Base-by-base conservation (phyloP, 495 filamentous ascomycete genomes). In the Penicillium bovifimosum region DNA sequence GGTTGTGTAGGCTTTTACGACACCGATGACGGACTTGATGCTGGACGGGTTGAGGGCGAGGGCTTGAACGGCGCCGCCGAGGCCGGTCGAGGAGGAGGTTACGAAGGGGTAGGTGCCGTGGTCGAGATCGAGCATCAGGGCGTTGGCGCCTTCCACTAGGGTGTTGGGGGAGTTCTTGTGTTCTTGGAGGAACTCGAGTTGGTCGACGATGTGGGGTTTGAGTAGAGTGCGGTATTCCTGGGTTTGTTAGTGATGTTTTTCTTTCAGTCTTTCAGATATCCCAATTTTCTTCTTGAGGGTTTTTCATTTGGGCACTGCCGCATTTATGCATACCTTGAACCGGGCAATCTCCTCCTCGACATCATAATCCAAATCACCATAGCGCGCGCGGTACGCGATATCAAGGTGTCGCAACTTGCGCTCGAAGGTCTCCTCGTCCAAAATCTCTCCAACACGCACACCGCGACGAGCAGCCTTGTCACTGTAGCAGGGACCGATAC, bases 121-220 rank as follows among this genome's bases (percentile, higher is more conserved):
- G 68, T 87, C 84, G 40, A 88, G 74, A 68, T 88, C 85, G 31
- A 90, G 76, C 81, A 88, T 86, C 44, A 91, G 72, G n/a, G 90
- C 88, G 57, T 96, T 90, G n/a, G 87, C 86, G 50, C 90, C 90
- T 70, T 96, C 91, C 33, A 96, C 81, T 7, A 96, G 75, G 54
- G 91, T 86, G 52, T 79, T 79, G 45, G 76, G 73, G 16, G 85
- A 80, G 58, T 78, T 66, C 47, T 81, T 73, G 58, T 72, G 68
- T 38, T 77, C 65, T 54, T 75, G 71, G 35, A 75, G 59, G 68
- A 76, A 75, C 54, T 66, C 64, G 50, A 75, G 62, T 44, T 76
- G 73, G 62, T 96, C 89, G 54, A 92, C 76, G 50, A 87, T 76
- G 61, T 81, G 88, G 31, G 78, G 76, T 49, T 75, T 74, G n/a